Base-by-base conservation (phyloP, 202 grass and related monocot species). In the Schoenoplectus triqueter region DNA sequence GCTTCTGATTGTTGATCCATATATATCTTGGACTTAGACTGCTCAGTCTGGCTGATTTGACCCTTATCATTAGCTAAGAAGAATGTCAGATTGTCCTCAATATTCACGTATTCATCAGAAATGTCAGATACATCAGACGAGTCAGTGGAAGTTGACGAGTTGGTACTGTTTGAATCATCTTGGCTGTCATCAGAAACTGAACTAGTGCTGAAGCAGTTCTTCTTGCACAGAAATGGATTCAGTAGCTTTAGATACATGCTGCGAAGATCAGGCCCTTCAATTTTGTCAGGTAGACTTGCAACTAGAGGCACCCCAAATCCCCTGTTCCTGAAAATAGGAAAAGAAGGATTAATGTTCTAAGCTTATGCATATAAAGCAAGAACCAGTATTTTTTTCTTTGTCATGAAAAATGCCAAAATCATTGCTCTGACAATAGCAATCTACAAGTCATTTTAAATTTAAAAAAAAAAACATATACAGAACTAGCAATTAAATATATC, bases 231-330 rank as follows among this genome's bases (percentile, higher is more conserved):
- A 88, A 94, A 96, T 80, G 93, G 93, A 66, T 90, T 88, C 76
- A 96, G 63, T 72, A 99, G 70, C 77, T 91, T 99, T 55, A 92
- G 61, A 81, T 91, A 99, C 18, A 85, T 85, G 83, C 66, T 84
- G 69, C 66, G 62, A 78, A 99, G 68, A 44, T 86, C 89, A 3
- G 87, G 85, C 82, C 93, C 93, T 85, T 92, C 85, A 60, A 94
- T 78, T 75, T 66, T 66, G 64, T 90, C 90, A 82, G 90, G 92
- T 85, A 95, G 80, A 2, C 31, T 73, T 88, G 90, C 80, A 65
- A 96, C 72, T 73, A 96, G 87, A 87, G 96, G 96, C 64, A 85
- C 69, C 17, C 89, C 89, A 88, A 90, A 90, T 7, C 69, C 82
- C 84, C 78, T 87, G 81, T 69, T 70, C 48, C 81, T 83, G 81